Percentiles rank a stretch among this genome's conserved stretches.
Conservation (phyloP, 176 grass and related monocot genomes). For the Avena atlantica region DNA sequence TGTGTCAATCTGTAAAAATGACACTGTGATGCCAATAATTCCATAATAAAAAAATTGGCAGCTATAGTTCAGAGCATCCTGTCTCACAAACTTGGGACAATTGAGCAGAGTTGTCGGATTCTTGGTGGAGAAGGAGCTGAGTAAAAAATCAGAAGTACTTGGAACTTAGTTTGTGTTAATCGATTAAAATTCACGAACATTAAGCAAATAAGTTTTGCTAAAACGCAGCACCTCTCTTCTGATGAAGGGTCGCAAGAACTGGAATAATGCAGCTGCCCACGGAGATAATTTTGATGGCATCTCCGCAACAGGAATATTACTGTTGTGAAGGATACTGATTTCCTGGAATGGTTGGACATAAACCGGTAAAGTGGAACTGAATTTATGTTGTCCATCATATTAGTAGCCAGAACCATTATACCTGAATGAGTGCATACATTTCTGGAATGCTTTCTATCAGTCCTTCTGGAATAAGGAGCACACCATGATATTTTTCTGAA, state of each 20-base stretch:
- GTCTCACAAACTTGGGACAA: conserved; percentile 64
- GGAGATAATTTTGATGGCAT: conserved; percentile 64
- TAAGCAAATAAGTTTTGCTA: conserved; percentile 22
- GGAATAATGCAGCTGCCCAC: conserved; percentile 71
- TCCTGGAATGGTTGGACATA: conserved; percentile 54
- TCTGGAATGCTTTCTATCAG: conserved; percentile 79
- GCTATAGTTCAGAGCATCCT: not conserved
- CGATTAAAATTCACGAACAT: not conserved
- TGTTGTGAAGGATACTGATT: conserved; percentile 72
- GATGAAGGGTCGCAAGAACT: conserved; percentile 70
- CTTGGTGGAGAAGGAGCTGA: conserved; percentile 75
- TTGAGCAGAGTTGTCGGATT: conserved; percentile 82
- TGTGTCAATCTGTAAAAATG: conserved; percentile 66
- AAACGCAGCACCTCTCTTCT: conserved; percentile 62
- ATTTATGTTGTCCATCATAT: conserved; percentile 12
- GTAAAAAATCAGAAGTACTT: not conserved
- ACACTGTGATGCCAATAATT: conserved; percentile 2
- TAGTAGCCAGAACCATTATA: conserved; percentile 34
- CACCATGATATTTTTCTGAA: conserved; percentile 75
- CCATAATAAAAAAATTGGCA: not conserved
- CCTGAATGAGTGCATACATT: conserved; percentile 82
- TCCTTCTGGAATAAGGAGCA: conserved; percentile 78
- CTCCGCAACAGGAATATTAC: conserved; percentile 57
- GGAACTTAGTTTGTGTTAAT: conserved; percentile 23
- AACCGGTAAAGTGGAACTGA: conserved; percentile 1